Percentiles rank a stretch among this genome's conserved stretches.
These are phyloP conservation scores for Piedraia hortae DNA, from an alignment of 2,329 filamentous ascomycete species.

Conservation along the genomic window DNA sequence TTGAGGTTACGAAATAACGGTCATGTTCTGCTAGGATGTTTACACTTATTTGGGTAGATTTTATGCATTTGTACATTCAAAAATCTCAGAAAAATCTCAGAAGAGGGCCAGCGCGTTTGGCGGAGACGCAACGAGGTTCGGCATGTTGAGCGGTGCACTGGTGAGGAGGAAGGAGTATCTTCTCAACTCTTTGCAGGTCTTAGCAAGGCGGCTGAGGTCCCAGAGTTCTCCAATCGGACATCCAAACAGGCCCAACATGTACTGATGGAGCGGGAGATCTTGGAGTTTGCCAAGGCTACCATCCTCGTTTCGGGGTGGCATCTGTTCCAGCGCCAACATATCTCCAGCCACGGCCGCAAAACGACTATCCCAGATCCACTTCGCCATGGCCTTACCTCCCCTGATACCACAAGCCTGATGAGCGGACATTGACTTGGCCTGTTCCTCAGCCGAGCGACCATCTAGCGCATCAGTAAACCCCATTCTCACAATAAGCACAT, in stretches of 20 bases:
- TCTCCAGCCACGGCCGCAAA: conserved; percentile 31
- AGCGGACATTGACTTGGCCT: conserved; percentile 16
- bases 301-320: conserved; percentile 8
- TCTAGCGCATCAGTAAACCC: conserved; percentile 23
- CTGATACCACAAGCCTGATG: conserved; percentile 16
- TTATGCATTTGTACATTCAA: too few species aligned
- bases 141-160: conserved; percentile 17
- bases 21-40: too few species aligned
- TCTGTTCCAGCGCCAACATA: conserved; percentile 23
- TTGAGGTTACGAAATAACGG: too few species aligned
- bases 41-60: too few species aligned
- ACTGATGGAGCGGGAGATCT: conserved; percentile 14
- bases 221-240: conserved; percentile 21
- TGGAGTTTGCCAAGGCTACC: conserved; percentile 6
- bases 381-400: conserved; percentile 20
- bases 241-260: conserved; percentile 16
- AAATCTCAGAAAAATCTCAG: too few species aligned
- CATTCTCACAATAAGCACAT: conserved; percentile 29
- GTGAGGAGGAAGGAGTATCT: conserved; percentile 20
- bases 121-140: conserved; percentile 10
- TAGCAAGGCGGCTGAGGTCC: conserved; percentile 16
- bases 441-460: conserved; percentile 13
- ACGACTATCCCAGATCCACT: conserved; percentile 30
- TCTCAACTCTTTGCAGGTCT: conserved; percentile 13
- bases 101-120: conserved; percentile 11